Base-by-base conservation (phyloP, 2,329 filamentous ascomycete genomes). In the Cercospora sojina region DNA sequence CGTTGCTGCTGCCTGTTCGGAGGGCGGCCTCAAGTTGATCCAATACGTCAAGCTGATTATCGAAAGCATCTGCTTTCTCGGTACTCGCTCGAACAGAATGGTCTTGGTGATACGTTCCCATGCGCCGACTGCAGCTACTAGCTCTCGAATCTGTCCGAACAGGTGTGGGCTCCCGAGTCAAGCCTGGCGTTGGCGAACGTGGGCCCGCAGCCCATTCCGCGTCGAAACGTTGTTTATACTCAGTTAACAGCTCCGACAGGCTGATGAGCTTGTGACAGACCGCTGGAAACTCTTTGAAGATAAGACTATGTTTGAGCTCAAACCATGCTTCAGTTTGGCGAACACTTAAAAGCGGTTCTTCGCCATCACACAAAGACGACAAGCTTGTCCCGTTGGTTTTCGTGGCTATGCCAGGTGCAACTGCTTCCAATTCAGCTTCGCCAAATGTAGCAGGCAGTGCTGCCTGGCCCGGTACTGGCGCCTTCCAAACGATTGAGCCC, bases 271-370 rank as follows among this genome's bases (percentile, higher is more conserved):
- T 73, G 64, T 78, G 77, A 66, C 79, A 79, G n/a, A 80, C 74
- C 2, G 73, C 74, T 1, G 77, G 74, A 59, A 85, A 83, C 5
- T 81, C 77, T 5, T 79, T 75, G 68, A 85, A 86, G 16, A 83
- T 80, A 1, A 83, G 80, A 64, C 85, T 83, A 61, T 81, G 75
- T 70, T 81, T 81, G 59, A 84, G 77, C n/a, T 78, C 76, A 2
- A 80, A 72, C 84, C 84, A 86, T 23, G 80, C 77, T 41, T 82
- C 79, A 0, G 82, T 84, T 66, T 85, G 79, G 63, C 81, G 76
- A 16, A 86, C 80, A 67, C 82, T 80, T 38, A 81, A 71, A 63
- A 80, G 77, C 16, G 80, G 79, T 65, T 84, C 80, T 18, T 82
- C 78, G 3, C 76, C 68, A 4, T 77, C 79, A 69, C 84, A 82